Conservation (phyloP, 2,329 filamentous ascomycete species). For the Zasmidium cellare region DNA sequence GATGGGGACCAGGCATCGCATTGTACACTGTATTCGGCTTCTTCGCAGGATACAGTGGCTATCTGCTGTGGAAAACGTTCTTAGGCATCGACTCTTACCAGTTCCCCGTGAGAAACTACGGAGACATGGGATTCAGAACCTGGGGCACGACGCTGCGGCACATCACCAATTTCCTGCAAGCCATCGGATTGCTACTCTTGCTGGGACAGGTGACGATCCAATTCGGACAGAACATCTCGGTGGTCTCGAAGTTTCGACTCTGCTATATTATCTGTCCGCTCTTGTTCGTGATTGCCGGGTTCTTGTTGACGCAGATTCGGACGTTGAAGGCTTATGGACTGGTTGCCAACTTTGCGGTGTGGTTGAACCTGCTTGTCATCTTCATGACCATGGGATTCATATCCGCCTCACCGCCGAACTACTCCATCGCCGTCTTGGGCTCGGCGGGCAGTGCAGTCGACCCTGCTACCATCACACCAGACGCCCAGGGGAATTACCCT, state of each 20-base stretch:
- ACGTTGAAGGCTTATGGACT: constrained; percentile 57
- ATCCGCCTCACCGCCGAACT: constrained; percentile 54
- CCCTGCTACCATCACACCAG: constrained; percentile 38
- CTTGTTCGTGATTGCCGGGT: constrained; percentile 48
- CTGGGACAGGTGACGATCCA: constrained; percentile 55
- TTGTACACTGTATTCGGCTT: constrained; percentile 41
- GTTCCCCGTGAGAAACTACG: constrained; percentile 44
- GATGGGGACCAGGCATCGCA: constrained; percentile 38
- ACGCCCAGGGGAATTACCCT: constrained; percentile 13
- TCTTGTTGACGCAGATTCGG: constrained; percentile 57
- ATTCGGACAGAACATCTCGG: constrained; percentile 56
- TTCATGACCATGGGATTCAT: constrained; percentile 56
- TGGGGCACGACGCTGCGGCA: constrained; percentile 40
- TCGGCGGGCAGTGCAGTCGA: constrained; percentile 22
- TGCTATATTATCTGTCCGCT: constrained; percentile 55
- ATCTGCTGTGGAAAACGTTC: constrained; percentile 36
- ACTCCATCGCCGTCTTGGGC: constrained; percentile 21
- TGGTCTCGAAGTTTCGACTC: constrained; percentile 48
- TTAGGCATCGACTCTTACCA: constrained; percentile 41
- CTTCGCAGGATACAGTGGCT: constrained; percentile 31
- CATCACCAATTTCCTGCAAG: constrained; percentile 41
- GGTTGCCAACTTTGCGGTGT: constrained; percentile 58
- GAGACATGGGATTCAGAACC: constrained; percentile 44
- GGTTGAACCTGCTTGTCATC: constrained; percentile 54
- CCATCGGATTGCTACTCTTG: constrained; percentile 47